phyloP scores from a whole-genome alignment of 2,329 filamentous ascomycete species.

The Aspergillus pseudonomiae region DNA sequence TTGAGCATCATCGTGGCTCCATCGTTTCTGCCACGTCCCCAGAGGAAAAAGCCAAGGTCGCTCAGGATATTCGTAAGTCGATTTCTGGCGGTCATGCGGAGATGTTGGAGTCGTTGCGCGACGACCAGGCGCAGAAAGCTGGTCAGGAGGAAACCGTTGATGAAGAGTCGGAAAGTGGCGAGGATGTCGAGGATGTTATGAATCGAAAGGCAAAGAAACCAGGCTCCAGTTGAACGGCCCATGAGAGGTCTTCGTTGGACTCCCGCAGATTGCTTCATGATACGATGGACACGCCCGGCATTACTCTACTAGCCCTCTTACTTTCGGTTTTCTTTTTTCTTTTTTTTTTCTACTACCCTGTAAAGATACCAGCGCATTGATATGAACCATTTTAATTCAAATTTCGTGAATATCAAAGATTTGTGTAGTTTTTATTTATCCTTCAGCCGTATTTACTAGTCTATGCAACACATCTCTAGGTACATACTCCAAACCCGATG shows the following conservation, averaged over 20 bases:
- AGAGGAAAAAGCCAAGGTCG: conserved; percentile 39
- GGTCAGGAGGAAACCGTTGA: conserved; percentile 28
- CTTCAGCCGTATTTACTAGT: background rate
- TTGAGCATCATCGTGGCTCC: conserved; percentile 43
- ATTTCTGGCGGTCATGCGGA: conserved; percentile 34
- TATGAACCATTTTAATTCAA: background rate
- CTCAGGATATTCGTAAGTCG: conserved; percentile 42
- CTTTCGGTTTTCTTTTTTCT: background rate
- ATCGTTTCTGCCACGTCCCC: conserved; percentile 38
- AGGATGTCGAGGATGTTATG: conserved; percentile 12
- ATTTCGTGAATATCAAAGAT: background rate
- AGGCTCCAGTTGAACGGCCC: background rate
- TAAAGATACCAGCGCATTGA: conserved; percentile 4
- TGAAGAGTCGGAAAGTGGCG: conserved; percentile 23
- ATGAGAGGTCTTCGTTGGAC: background rate
- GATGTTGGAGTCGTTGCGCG: conserved; percentile 33
- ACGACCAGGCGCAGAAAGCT: conserved; percentile 30
- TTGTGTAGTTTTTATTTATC: background rate
- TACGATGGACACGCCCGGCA: background rate
- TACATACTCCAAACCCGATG: background rate
- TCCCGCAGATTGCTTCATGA: background rate
- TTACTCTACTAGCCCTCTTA: background rate
- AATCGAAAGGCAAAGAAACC: conserved; percentile 5
- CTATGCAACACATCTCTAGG: background rate
- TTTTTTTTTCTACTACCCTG: conserved; percentile 1